Evolutionary conservation across 2,329 filamentous ascomycete species (phyloP).

Genomic region (Sporothrix sp.): DNA sequence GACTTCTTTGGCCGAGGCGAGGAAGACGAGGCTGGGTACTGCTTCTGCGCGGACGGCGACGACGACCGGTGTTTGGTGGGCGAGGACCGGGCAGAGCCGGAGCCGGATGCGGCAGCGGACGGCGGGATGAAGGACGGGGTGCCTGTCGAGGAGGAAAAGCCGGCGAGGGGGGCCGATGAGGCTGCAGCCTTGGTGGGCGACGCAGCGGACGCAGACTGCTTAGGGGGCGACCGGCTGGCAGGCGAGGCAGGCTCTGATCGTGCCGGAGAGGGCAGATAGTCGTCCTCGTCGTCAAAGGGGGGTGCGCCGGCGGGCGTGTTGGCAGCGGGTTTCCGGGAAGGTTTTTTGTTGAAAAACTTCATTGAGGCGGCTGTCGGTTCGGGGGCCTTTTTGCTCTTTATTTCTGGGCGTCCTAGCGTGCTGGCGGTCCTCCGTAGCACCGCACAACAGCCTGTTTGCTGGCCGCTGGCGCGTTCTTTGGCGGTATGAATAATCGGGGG

Average conservation of each 20-base stretch:
- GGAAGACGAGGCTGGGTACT: neutral
- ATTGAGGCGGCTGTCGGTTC: slow-evolving; percentile 25
- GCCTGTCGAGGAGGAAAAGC: neutral
- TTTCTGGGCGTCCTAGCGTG: neutral
- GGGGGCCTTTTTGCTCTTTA: slow-evolving; percentile 2
- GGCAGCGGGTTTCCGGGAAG: slow-evolving; percentile 35
- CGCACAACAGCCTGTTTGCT: slow-evolving; percentile 2
- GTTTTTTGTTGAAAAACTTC: slow-evolving; percentile 45
- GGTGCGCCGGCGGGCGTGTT: slow-evolving; percentile 19
- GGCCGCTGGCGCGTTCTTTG: slow-evolving; percentile 1
- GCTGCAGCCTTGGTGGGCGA: slow-evolving; percentile 8
- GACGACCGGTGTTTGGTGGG: slow-evolving; percentile 19
- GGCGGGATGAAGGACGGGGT: neutral
- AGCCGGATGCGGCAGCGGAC: slow-evolving; percentile 26
- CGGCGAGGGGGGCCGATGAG: neutral
- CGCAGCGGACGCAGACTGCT: slow-evolving; percentile 20
- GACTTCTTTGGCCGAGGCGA: slow-evolving; percentile 8
- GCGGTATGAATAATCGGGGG: slow-evolving; percentile 11
- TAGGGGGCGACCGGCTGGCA: slow-evolving; percentile 23
- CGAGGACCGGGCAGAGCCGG: slow-evolving; percentile 3
- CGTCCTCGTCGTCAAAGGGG: slow-evolving; percentile 29
- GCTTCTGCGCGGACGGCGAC: neutral
- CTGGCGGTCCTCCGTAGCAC: neutral
- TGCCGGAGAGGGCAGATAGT: slow-evolving; percentile 18
- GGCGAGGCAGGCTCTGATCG: slow-evolving; percentile 15